Evolutionary conservation across 1,284 basidiomycete species (phyloP).

Genomic region (Trametes hirsuta): DNA sequence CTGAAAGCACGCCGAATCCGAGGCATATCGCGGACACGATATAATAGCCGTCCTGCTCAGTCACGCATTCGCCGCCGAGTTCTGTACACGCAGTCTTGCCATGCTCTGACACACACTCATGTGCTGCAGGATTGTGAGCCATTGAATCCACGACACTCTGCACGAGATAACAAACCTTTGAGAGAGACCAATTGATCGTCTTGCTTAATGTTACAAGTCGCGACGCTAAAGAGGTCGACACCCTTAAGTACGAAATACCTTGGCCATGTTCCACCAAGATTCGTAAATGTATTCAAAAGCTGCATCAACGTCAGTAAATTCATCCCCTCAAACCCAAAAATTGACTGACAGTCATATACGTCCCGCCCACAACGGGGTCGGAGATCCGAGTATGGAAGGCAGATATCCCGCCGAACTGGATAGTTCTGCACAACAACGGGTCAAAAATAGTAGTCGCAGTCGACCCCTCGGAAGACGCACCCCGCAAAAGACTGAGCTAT

Average conservation of each 20-base stretch:
- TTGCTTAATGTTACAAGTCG: slow-evolving; percentile 76
- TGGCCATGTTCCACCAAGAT: slow-evolving; percentile 98
- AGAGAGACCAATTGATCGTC: slow-evolving; percentile 47
- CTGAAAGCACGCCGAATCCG: slow-evolving; percentile 68
- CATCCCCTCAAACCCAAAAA: not conserved
- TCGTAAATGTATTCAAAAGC: slow-evolving; percentile 95
- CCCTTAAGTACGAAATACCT: slow-evolving; percentile 92
- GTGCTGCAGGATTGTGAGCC: slow-evolving; percentile 43
- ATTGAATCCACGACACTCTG: not conserved
- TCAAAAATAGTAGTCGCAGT: not conserved
- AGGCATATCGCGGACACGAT: slow-evolving; percentile 84
- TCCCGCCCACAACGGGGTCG: slow-evolving; percentile 96
- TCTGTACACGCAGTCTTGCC: slow-evolving; percentile 83
- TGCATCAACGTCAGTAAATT: slow-evolving; percentile 37
- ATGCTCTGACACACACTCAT: slow-evolving; percentile 88
- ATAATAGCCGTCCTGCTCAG: slow-evolving; percentile 92
- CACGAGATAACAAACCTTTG: slow-evolving; percentile 51
- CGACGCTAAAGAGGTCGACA: slow-evolving; percentile 87
- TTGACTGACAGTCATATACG: slow-evolving; percentile 90
- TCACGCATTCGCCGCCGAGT: slow-evolving; percentile 80
- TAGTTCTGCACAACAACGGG: slow-evolving; percentile 61
- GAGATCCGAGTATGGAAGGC: slow-evolving; percentile 98
- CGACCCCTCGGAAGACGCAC: slow-evolving; percentile 45
- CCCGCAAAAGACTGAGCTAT: slow-evolving; percentile 85
- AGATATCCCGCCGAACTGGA: slow-evolving; percentile 98